Base-by-base conservation (phyloP, 495 filamentous ascomycete species). In the Annulohypoxylon maeteangense region DNA sequence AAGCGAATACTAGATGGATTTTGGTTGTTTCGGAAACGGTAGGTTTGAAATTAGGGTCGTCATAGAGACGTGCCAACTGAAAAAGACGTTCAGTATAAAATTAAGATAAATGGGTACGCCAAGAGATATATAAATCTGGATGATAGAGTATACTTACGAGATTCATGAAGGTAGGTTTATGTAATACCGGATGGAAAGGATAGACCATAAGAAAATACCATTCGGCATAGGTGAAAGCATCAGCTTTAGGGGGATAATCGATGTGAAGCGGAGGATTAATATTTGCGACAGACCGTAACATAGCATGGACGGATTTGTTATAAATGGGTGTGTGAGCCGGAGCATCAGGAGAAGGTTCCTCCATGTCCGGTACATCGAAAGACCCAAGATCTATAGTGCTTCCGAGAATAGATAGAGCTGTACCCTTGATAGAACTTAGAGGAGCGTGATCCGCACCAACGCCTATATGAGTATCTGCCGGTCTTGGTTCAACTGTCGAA, bases 1-100 rank as follows among this genome's bases (percentile, higher is more conserved):
- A 90, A 16, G 91, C 90, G 70, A 94, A 90, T 53, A 93, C 83
- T 86, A 92, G 91, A 78, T 94, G 91, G 20, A 92, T 83, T 68
- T 87, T 86, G n/a, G 92, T 90, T 1, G 82, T 85, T 68, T 94
- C 89, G 1, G 90, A 86, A 1, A 86, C 76, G 0, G 86, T 85
- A 1, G 90, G 85, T 60, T 84, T 79, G 76, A 87, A 92, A 48
- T 65, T 79, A 5, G 84, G 80, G 23, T 92, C 89, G 62, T 90
- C 86, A 68, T 91, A 92, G 55, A 88, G 84, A 20, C 84, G 85
- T 31, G 77, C 83, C 59, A 91, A 78, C 88, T 91, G 73, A 29
- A 18, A 11, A 4, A 16, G 65, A 31, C 31, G 70, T 62, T 79
- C 64, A 53, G 56, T 10, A 40, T 12, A 44, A 50, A 40, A 4